These are phyloP conservation scores for Penicillium sp. DNA, from an alignment of 2,329 filamentous ascomycete species.

Conservation along the genomic window DNA sequence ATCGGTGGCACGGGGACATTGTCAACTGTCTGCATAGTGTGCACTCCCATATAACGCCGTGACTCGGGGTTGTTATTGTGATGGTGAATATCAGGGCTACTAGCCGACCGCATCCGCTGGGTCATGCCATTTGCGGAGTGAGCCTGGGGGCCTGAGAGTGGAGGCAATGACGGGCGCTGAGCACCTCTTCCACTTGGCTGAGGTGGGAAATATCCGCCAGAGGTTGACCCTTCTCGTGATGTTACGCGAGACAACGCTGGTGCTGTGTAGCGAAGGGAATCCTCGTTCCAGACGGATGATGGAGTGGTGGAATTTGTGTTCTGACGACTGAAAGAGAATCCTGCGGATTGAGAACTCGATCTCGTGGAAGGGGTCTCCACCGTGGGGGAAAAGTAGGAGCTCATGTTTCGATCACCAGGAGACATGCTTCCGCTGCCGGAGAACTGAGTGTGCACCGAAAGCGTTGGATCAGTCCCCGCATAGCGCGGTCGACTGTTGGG, in stretches of 20 bases:
- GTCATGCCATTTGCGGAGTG: constrained; percentile 53
- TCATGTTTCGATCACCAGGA: constrained; percentile 61
- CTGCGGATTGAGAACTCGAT: constrained; percentile 50
- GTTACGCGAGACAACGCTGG: constrained; percentile 78
- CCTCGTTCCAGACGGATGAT: constrained; percentile 60
- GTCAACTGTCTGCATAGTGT: constrained; percentile 54
- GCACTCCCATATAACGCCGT: constrained; percentile 51
- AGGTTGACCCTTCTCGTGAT: constrained; percentile 70
- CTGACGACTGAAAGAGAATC: constrained; percentile 78
- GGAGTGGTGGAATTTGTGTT: constrained; percentile 59
- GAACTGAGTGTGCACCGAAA: constrained; percentile 67
- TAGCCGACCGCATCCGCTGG: constrained; percentile 82
- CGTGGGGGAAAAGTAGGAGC: constrained; percentile 90
- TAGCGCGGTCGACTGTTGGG: constrained; percentile 62
- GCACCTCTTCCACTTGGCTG: constrained; percentile 56
- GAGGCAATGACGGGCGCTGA: constrained; percentile 76
- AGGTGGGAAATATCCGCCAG: constrained; percentile 61
- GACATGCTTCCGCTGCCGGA: constrained; percentile 50
- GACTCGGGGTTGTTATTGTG: constrained; percentile 46
- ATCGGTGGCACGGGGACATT: constrained; percentile 73
- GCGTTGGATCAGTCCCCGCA: constrained; percentile 59
- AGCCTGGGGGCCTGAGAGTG: constrained; percentile 56
- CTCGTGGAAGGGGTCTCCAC: constrained; percentile 63
- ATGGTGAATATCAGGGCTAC: constrained; percentile 88
- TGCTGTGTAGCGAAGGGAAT: constrained; percentile 78